phyloP scores from a whole-genome alignment of 495 filamentous ascomycete species.

The Neurospora africana region DNA sequence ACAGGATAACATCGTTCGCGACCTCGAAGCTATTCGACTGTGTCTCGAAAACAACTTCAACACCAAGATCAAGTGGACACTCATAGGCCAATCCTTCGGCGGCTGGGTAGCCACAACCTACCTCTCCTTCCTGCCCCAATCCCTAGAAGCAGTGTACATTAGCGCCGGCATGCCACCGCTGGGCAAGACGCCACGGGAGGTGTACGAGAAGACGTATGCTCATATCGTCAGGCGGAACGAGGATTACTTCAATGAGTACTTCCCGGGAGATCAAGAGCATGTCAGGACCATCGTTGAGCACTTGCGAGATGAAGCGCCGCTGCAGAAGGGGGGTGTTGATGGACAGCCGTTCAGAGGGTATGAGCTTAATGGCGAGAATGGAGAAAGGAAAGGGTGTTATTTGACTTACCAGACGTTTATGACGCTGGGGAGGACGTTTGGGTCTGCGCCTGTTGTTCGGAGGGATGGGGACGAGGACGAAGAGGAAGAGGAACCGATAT shows the following conservation, averaged over 20 bases:
- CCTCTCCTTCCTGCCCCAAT: conserved; percentile 61
- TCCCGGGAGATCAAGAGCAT: conserved; percentile 53
- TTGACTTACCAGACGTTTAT: conserved; percentile 62
- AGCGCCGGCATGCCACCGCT: conserved; percentile 71
- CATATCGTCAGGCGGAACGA: conserved; percentile 50
- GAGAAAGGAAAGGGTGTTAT: background rate
- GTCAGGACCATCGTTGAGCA: conserved; percentile 56
- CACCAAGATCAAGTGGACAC: conserved; percentile 52
- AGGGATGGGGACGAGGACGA: conserved; percentile 54
- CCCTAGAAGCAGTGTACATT: conserved; percentile 66
- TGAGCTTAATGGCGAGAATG: background rate
- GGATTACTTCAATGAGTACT: conserved; percentile 63
- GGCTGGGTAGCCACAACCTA: conserved; percentile 76
- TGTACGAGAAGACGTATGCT: conserved; percentile 57
- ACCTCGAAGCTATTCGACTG: conserved; percentile 74
- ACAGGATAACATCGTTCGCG: conserved; percentile 76
- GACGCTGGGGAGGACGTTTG: conserved; percentile 67
- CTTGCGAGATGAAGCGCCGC: conserved; percentile 39
- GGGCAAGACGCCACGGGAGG: conserved; percentile 52
- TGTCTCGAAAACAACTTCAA: conserved; percentile 28
- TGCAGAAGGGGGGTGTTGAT: conserved; percentile 36
- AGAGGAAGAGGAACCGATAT: conserved; percentile 47
- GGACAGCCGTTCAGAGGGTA: conserved; percentile 34
- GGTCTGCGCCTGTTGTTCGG: conserved; percentile 23
- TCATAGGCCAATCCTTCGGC: conserved; percentile 81